Evolutionary conservation across 2,329 filamentous ascomycete genomes (phyloP), one percentile per base, ranked within the genome.

Genomic region (Fusarium acutatum): DNA sequence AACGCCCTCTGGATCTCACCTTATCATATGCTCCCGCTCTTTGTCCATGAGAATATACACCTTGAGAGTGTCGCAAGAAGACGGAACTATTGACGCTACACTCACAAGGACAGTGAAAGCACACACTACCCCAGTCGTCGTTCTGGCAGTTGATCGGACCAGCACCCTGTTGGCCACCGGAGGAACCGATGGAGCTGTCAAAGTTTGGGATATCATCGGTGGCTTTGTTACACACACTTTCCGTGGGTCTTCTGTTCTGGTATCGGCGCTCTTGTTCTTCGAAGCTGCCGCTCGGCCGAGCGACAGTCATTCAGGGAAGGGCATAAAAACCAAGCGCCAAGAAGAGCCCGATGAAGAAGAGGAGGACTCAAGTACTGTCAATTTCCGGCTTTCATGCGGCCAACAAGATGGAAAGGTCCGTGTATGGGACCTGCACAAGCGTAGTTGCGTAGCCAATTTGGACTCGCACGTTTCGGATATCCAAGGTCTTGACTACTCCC

Each of bases 401-500:
- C 95, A 93, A 69, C 97, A 99, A 82, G 96, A 98, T 80, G 96
- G 96, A 37, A 97, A 96, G 79, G 89, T 99, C 60, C 89, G 94
- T 26, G 89, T 99, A 28, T 99, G 95, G 94, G 94, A 98, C 83
- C 84, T 99, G 65, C 91, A 95, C 82, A 97, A 94, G 84, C 90
- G 94, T 63, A 93, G 89, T 72, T 91, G 92, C 67, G 86, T 94
- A 28, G 93, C 94, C 26, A 91, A 91, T 24, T 86, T 97, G 37
- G 95, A 98, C 69, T 96, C 95, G 2, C 97, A 99, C 80, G 95
- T 97, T 28, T 98, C 96, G 15, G 94, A 98, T 74, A 94, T 99
- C n/a, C 92, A 95, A 75, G 91, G 91, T 59, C 82, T 99, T 56
- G 93, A 96, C 76, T 99, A 93, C 81, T 96, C 93, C 10, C 82